phyloP scores from a whole-genome alignment of 164 flowering plant species.

The Umbellularia californica region DNA sequence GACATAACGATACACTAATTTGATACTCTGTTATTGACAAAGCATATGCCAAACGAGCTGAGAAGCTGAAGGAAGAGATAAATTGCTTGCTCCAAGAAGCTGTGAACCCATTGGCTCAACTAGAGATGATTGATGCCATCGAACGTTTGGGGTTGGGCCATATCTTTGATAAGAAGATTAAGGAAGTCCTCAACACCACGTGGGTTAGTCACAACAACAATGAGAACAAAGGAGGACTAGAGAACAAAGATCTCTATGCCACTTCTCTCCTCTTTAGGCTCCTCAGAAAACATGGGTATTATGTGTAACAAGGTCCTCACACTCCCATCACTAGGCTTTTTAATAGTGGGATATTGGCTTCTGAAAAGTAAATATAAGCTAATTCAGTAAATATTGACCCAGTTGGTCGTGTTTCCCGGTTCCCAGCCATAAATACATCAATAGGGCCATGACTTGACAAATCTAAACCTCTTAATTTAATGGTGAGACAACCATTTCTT shows the following conservation, averaged over 20 bases:
- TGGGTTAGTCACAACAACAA: neutral
- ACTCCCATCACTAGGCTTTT: too few species aligned
- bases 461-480: too few species aligned
- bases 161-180: slow-evolving; percentile 30
- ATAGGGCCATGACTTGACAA: too few species aligned
- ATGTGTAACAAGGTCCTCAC: slow-evolving; percentile 7
- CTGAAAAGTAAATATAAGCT: too few species aligned
- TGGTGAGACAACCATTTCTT: too few species aligned
- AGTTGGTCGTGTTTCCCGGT: too few species aligned
- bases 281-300: slow-evolving; percentile 17
- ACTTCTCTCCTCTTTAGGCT: slow-evolving; percentile 29
- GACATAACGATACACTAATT: too few species aligned
- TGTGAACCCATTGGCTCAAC: neutral
- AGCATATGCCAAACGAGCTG: neutral
- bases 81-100: neutral
- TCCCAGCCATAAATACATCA: too few species aligned
- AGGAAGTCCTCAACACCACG: slow-evolving; percentile 3
- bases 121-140: slow-evolving; percentile 22
- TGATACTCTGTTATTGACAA: neutral
- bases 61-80: slow-evolving; percentile 5
- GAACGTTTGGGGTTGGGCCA: slow-evolving; percentile 27
- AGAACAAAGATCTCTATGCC: slow-evolving; percentile 1
- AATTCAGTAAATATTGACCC: too few species aligned
- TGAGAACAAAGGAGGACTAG: neutral
- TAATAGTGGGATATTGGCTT: too few species aligned